These are phyloP conservation scores for Halophytophthora batemanensis DNA, from an alignment of 352 stramenopile genomes.

Conservation along the genomic window DNA sequence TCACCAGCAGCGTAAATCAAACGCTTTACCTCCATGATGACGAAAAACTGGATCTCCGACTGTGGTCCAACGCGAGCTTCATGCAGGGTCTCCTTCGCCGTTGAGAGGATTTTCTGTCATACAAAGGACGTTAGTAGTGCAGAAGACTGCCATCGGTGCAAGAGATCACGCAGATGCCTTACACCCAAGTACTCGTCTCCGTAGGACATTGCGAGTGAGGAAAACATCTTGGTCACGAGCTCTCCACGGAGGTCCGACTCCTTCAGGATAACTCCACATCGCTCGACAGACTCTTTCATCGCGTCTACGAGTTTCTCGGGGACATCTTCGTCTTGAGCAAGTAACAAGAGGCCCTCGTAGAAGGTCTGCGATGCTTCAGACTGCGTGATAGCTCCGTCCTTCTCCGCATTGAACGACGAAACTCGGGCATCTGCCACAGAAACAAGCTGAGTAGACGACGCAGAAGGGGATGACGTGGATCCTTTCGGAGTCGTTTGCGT, in stretches of 20 bases:
- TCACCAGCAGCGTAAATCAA: no score
- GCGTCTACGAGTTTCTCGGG: constrained; percentile 29
- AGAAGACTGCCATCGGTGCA: background rate
- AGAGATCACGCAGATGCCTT: constrained; percentile 1
- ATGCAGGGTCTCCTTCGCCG: constrained; percentile 63
- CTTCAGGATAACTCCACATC: constrained; percentile 66
- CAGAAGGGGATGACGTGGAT: constrained; percentile 15
- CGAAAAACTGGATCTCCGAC: constrained; percentile 66
- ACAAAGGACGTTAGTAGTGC: background rate
- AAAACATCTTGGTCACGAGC: constrained; percentile 67
- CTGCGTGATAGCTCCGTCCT: constrained; percentile 23
- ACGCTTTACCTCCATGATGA: constrained; percentile 46
- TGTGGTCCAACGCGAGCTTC: constrained; percentile 57
- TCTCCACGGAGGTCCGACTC: constrained; percentile 63
- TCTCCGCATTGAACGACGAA: constrained; percentile 54
- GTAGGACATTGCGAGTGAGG: constrained; percentile 50
- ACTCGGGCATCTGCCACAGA: constrained; percentile 17
- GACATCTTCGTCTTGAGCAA: constrained; percentile 45
- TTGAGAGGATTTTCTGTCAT: constrained; percentile 48
- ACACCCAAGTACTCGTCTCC: constrained; percentile 68
- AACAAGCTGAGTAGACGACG: constrained; percentile 25
- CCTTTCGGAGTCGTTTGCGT: constrained; percentile 3
- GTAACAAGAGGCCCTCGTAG: constrained; percentile 48
- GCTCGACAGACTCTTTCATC: constrained; percentile 42
- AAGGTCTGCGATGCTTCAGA: constrained; percentile 39